Conservation (phyloP, 2,329 filamentous ascomycete genomes). For the Huntiella moniliformis region DNA sequence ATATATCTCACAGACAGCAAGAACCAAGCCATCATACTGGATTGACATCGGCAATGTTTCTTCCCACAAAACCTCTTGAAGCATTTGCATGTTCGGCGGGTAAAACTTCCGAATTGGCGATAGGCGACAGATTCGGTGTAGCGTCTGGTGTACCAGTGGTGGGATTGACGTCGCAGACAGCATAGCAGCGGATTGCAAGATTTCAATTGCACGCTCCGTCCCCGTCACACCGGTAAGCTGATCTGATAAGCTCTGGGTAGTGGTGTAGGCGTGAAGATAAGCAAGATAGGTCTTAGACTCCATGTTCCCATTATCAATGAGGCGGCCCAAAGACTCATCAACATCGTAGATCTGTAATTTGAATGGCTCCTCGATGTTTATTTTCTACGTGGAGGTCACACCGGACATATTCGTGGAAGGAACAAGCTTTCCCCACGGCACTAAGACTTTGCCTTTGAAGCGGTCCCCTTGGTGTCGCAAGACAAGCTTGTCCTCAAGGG, state of each 20-base stretch:
- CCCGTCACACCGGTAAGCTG: slow-evolving; percentile 29
- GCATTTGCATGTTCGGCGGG: slow-evolving; percentile 20
- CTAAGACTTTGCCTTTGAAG: slow-evolving; percentile 19
- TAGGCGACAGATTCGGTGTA: slow-evolving; percentile 22
- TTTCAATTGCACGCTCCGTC: slow-evolving; percentile 32
- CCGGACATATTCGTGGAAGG: too few relatives aligned
- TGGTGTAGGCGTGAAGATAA: slow-evolving; percentile 36
- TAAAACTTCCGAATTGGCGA: slow-evolving; percentile 28
- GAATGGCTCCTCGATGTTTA: too few relatives aligned
- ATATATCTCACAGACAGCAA: too few relatives aligned
- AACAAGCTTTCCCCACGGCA: slow-evolving; percentile 15
- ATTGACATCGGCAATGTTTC: too few relatives aligned
- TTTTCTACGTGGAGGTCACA: too few relatives aligned
- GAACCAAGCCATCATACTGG: too few relatives aligned
- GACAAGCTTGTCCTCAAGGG: slow-evolving; percentile 24
- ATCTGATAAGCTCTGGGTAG: slow-evolving; percentile 29
- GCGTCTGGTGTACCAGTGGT: slow-evolving; percentile 18
- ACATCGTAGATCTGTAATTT: slow-evolving; percentile 30
- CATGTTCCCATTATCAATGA: slow-evolving; percentile 32
- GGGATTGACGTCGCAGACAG: slow-evolving; percentile 27
- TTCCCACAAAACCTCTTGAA: too few relatives aligned
- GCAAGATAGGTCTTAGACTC: slow-evolving; percentile 31
- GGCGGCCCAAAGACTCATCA: slow-evolving; percentile 28
- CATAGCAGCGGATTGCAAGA: slow-evolving; percentile 29
- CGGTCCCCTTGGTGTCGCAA: slow-evolving; percentile 16